Base-by-base conservation (phyloP, 148 eudicot species). In the Selenicereus undatus region DNA sequence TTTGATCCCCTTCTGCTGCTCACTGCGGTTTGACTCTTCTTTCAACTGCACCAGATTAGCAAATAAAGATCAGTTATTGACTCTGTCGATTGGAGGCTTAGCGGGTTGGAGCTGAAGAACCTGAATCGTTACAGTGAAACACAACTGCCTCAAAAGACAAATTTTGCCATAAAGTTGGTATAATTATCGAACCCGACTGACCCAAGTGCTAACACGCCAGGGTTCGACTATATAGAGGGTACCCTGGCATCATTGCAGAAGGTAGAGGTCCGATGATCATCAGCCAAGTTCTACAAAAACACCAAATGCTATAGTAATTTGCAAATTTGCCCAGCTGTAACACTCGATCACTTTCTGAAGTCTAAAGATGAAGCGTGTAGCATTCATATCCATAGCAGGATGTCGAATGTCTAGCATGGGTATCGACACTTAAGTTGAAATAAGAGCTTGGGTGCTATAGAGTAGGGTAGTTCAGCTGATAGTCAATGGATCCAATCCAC, bases 1-100 rank as follows among this genome's bases (percentile, higher is more conserved):
- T 62, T 83, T 83, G 36, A 83, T 60, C 80, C 90, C 88, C 36
- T 89, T 89, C 84, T 85, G 84, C 78, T 80, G 87, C 18, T 48
- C 79, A 42, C 65, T 82, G 83, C 79, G 80, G 82, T 78, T 82
- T 22, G 80, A 80, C 79, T 86, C 98, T 74, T 90, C 92, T 80
- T 89, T 91, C 88, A 94, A 52, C 98, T 94, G 90, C 82, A 86
- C 24, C 22, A 82, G 26, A 75, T n/a, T 52, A 77, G 29, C 2
- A 9, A 78, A 65, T n/a, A 76, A 71, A 22, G 72, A 45, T 11
- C 12, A 79, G 36, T 76, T 20, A 83, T 30, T 11, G 32, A 12
- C 8, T 42, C 56, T 6, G 8, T 26, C 18, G 32, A 56, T 68
- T 12, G 50, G 62, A 56, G 22, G 17, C 22, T 56, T 12, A 48